A percentile compares a stretch with the other conserved stretches of the same genome.
phyloP scores from a whole-genome alignment of 345 rosid species.

The Corymbia maculata region DNA sequence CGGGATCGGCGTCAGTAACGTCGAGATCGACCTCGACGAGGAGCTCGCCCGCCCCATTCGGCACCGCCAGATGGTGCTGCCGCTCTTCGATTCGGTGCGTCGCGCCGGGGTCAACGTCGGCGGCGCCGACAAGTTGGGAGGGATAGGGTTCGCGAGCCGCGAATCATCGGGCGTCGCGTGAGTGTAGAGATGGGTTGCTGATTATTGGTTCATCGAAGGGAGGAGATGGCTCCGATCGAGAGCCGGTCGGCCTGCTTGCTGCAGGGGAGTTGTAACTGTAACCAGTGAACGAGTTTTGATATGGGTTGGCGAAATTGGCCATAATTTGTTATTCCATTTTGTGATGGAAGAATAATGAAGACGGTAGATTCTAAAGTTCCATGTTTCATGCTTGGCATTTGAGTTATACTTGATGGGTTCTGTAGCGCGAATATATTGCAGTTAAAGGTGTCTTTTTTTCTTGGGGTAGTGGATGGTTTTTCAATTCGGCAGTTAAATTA shows the following conservation, averaged over 20 bases:
- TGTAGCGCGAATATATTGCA: neutral
- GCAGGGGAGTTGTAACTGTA: neutral
- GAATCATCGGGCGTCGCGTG: neutral
- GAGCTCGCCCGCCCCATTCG: slow-evolving; percentile 68
- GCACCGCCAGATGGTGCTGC: slow-evolving; percentile 52
- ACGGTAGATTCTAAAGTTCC: neutral
- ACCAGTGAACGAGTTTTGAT: neutral
- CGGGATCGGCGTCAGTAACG: slow-evolving; percentile 49
- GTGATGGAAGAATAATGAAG: neutral
- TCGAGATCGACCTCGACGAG: slow-evolving; percentile 45
- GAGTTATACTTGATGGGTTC: neutral
- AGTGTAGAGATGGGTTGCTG: neutral
- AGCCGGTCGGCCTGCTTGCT: neutral
- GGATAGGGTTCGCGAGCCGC: slow-evolving; percentile 4
- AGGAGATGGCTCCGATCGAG: neutral
- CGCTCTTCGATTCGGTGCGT: slow-evolving; percentile 70
- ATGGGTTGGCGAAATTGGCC: neutral
- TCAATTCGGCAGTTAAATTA: neutral
- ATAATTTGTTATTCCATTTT: neutral
- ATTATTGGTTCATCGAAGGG: neutral
- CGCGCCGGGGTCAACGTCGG: slow-evolving; percentile 59
- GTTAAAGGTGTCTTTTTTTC: neutral
- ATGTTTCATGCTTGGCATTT: neutral
- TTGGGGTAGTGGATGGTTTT: neutral
- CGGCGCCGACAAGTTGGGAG: slow-evolving; percentile 48